phyloP scores from a whole-genome alignment of 1,139 yeast genomes.

The Yamadazyma triangularis region DNA sequence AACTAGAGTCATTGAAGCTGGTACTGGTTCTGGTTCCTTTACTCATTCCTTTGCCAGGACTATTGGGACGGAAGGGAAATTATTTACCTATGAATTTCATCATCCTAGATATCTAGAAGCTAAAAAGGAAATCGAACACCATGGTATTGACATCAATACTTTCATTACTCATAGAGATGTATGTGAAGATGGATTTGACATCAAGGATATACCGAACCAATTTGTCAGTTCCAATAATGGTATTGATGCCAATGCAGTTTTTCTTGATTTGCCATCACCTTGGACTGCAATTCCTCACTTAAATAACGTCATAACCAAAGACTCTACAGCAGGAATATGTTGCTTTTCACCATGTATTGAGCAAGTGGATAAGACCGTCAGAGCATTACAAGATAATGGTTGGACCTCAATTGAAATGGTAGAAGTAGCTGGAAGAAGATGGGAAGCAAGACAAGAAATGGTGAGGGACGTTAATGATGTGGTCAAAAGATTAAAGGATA shows the following conservation, averaged over 20 bases:
- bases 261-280: slow-evolving; percentile 93
- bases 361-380: slow-evolving; percentile 85
- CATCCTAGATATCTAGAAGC: slow-evolving; percentile 82
- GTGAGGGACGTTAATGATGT: slow-evolving; percentile 78
- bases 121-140: slow-evolving; percentile 64
- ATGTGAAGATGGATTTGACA: slow-evolving; percentile 76
- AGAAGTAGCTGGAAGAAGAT: slow-evolving; percentile 78
- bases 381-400: slow-evolving; percentile 65
- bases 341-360: slow-evolving; percentile 98
- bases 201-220: slow-evolving; percentile 35
- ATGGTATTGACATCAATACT: slow-evolving; percentile 52
- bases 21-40: slow-evolving; percentile 96
- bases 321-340: slow-evolving; percentile 63
- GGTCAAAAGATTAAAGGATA: slow-evolving; percentile 72
- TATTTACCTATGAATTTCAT: slow-evolving; percentile 90
- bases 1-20: slow-evolving; percentile 86
- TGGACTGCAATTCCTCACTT: slow-evolving; percentile 92
- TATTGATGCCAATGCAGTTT: slow-evolving; percentile 65
- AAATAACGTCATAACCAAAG: slow-evolving; percentile 51
- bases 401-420: slow-evolving; percentile 94
- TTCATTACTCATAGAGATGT: slow-evolving; percentile 87
- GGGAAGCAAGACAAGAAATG: slow-evolving; percentile 93
- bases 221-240: slow-evolving; percentile 20
- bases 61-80: slow-evolving; percentile 54
- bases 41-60: slow-evolving; percentile 91